Percentiles rank a stretch among this genome's conserved stretches.
These are phyloP conservation scores for Auriscalpium orientale DNA, from an alignment of 768 basidiomycete species.

Conservation along the genomic window DNA sequence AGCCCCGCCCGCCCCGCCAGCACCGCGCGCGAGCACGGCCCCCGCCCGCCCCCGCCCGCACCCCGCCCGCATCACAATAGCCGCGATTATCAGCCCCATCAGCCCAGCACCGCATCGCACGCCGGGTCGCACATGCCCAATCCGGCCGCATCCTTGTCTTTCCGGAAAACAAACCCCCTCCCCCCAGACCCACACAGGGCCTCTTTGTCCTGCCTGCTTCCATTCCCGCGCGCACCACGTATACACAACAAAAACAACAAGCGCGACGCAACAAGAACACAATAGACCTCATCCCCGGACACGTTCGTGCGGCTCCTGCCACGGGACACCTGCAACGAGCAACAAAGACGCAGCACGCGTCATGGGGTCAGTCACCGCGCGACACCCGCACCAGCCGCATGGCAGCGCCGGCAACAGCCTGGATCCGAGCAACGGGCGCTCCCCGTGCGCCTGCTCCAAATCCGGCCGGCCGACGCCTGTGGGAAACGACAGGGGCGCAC, in stretches of 20 bases:
- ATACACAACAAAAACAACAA: not conserved
- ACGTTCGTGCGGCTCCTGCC: slow-evolving; percentile 77
- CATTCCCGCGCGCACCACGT: not conserved
- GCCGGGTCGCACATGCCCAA: not conserved
- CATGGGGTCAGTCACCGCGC: not conserved
- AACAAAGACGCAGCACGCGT: slow-evolving; percentile 1
- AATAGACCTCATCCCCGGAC: slow-evolving; percentile 29
- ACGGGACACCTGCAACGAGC: slow-evolving; percentile 65
- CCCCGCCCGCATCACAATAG: not conserved
- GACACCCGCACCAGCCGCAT: not conserved
- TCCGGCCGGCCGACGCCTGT: not conserved
- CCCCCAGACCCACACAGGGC: not conserved
- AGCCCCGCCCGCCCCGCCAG: not conserved
- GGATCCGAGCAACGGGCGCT: not conserved
- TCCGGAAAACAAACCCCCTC: not conserved
- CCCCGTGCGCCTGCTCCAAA: not conserved
- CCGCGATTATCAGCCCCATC: not conserved
- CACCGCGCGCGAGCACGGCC: not conserved
- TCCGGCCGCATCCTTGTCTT: not conserved
- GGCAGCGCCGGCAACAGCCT: not conserved
- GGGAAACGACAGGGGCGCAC: slow-evolving; percentile 6
- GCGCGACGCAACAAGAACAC: not conserved
- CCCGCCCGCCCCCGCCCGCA: not conserved
- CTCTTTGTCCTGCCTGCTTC: not conserved
- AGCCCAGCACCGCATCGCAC: not conserved